A percentile compares a stretch with the other conserved stretches of the same genome.
Conservation (phyloP, 306 rosid species). For the Quercus wislizeni region DNA sequence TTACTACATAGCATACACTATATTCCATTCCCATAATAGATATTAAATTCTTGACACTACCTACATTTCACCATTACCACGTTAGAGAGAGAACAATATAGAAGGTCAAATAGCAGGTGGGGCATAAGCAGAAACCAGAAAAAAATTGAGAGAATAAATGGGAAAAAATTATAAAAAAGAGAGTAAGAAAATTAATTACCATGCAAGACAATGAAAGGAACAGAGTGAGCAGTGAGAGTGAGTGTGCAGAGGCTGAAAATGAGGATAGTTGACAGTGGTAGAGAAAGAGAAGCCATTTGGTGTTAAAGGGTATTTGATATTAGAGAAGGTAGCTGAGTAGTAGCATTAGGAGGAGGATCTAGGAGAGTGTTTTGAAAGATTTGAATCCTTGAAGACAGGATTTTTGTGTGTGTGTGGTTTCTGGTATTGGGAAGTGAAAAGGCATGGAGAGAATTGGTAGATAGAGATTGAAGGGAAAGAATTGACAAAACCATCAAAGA, state of each 20-base stretch:
- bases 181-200: constrained; percentile 26
- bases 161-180: neutral
- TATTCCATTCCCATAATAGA: neutral
- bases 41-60: neutral
- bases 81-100: neutral
- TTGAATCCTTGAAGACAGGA: neutral
- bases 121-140: neutral
- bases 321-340: neutral
- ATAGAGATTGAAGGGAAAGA: neutral
- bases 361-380: neutral
- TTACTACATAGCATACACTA: neutral
- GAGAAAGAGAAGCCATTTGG: constrained; percentile 34
- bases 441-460: neutral
- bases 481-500: no score
- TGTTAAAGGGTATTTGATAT: neutral
- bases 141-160: neutral
- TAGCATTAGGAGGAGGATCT: neutral
- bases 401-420: neutral
- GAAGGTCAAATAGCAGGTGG: neutral
- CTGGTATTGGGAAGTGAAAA: neutral
- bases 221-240: constrained; percentile 26
- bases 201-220: constrained; percentile 64
- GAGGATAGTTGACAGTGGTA: neutral
- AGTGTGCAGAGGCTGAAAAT: constrained; percentile 22
- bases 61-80: neutral